A percentile compares a stretch with the other conserved stretches of the same genome.
These are phyloP conservation scores for Lachnellula suecica DNA, from an alignment of 2,329 filamentous ascomycete genomes.

Conservation along the genomic window DNA sequence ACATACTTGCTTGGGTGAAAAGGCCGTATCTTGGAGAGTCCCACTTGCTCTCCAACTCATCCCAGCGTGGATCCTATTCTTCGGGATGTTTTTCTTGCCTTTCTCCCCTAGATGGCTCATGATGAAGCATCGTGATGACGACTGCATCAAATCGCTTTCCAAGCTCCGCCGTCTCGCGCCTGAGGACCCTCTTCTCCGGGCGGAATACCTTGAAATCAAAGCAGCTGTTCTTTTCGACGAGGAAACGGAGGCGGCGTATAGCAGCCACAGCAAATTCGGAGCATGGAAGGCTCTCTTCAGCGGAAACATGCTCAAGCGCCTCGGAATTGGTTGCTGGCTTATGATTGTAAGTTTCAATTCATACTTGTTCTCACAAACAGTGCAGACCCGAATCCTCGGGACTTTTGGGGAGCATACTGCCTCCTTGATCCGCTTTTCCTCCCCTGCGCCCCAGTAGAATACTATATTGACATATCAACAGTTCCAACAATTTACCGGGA, in stretches of 20 bases:
- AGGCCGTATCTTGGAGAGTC: conserved; percentile 44
- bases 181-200: conserved; percentile 38
- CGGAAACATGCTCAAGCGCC: conserved; percentile 48
- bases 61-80: conserved; percentile 42
- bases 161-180: conserved; percentile 42
- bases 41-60: conserved; percentile 46
- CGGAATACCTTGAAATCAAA: conserved; percentile 48
- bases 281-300: conserved; percentile 43
- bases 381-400: too few relatives aligned
- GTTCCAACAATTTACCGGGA: conserved; percentile 47
- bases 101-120: conserved; percentile 49
- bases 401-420: too few relatives aligned
- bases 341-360: too few relatives aligned
- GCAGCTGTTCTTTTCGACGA: conserved; percentile 44
- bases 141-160: conserved; percentile 47
- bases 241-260: conserved; percentile 41
- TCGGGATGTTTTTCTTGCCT: conserved; percentile 44
- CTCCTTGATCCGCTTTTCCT: too few relatives aligned
- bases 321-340: conserved; percentile 41
- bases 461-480: too few relatives aligned
- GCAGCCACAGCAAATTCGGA: conserved; percentile 43
- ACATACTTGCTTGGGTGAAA: conserved; percentile 43
- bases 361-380: too few relatives aligned
- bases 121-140: conserved; percentile 40
- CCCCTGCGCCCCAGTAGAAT: too few relatives aligned